A percentile compares a stretch with the other conserved stretches of the same genome.
phyloP scores from a whole-genome alignment of 139 green algal genomes.

The Coccomyxa sp. region DNA sequence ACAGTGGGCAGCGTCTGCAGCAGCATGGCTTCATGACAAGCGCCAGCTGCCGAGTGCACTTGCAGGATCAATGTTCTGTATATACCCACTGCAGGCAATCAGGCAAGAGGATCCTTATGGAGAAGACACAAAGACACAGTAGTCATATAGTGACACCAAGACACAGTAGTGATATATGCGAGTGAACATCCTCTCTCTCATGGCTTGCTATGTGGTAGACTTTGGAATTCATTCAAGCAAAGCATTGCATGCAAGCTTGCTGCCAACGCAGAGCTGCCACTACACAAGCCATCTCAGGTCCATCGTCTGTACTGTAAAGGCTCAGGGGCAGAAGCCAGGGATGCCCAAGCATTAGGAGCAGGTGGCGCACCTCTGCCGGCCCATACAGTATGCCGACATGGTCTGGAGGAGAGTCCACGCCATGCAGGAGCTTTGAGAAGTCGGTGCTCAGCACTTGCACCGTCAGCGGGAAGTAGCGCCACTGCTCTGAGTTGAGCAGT shows the following conservation, averaged over 20 bases:
- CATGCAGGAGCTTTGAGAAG: conserved; percentile 18
- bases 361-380: conserved; percentile 37
- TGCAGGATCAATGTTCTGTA: not conserved
- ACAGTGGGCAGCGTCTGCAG: conserved; percentile 33
- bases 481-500: conserved; percentile 75
- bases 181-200: not conserved
- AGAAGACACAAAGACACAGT: not conserved
- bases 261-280: no score
- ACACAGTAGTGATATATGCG: not conserved
- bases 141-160: not conserved
- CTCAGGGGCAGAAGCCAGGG: no score
- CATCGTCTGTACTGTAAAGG: no score
- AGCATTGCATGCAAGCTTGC: no score
- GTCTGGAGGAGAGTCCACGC: conserved; percentile 26
- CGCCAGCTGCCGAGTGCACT: no score
- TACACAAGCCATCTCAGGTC: no score
- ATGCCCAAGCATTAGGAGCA: not conserved
- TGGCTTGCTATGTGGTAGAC: no score
- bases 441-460: conserved; percentile 64
- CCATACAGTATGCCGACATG: conserved; percentile 47
- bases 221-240: no score
- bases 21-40: not conserved
- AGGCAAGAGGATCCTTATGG: conserved; percentile 3
- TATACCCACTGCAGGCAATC: not conserved
- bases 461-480: conserved; percentile 76